Evolutionary conservation across 192 early-diverging fungal genomes (phyloP).

Genomic region (Linnemannia zychae): DNA sequence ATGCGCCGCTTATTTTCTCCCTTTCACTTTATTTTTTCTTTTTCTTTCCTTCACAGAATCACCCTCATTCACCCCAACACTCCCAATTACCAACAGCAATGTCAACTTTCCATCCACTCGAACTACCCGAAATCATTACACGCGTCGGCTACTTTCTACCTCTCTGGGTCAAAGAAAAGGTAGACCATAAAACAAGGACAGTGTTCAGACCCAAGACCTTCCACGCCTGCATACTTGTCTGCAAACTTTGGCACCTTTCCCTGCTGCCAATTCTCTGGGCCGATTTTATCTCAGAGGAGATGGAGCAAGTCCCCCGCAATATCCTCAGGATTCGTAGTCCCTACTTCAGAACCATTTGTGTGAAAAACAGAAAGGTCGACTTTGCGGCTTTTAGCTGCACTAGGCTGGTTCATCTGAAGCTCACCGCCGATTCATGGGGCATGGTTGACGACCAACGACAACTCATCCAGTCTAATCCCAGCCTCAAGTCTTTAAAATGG

Average conservation of each 20-base stretch:
- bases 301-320: neutral
- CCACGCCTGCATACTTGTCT: neutral
- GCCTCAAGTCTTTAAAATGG: neutral
- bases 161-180: neutral
- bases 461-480: neutral
- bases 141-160: neutral
- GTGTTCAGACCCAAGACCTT: neutral
- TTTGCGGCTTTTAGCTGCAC: neutral
- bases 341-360: neutral
- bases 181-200: neutral
- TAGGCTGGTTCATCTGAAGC: neutral
- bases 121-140: neutral
- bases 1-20: constrained; percentile 2
- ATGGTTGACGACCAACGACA: neutral
- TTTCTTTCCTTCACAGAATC: too few species aligned
- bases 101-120: neutral
- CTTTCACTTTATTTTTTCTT: too few species aligned
- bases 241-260: neutral
- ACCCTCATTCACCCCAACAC: too few species aligned
- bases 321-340: neutral
- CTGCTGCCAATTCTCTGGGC: neutral
- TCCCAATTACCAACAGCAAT: too few species aligned
- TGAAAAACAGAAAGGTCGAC: neutral
- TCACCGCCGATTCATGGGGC: neutral
- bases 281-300: neutral